Percentiles rank a stretch among this genome's conserved stretches.
These are phyloP conservation scores for Macadamia integrifolia DNA, from an alignment of 164 flowering plant species.

Conservation along the genomic window DNA sequence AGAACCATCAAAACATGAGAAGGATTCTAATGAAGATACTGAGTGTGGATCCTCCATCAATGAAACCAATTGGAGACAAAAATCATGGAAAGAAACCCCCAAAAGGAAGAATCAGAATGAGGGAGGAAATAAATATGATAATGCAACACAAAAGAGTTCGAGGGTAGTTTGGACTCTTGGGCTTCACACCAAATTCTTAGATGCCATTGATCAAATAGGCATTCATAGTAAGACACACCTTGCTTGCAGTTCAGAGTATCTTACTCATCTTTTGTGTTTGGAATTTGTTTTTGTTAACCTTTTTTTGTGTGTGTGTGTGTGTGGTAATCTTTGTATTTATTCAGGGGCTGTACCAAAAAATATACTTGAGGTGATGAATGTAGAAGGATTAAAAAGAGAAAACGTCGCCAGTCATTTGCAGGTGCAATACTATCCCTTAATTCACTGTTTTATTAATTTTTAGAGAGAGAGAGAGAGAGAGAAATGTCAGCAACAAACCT, in stretches of 20 bases:
- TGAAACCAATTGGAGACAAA: neutral
- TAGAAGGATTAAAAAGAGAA: conserved; percentile 19
- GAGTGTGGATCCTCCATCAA: conserved; percentile 8
- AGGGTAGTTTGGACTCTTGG: conserved; percentile 14
- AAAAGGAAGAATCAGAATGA: neutral
- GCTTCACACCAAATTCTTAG: conserved; percentile 13
- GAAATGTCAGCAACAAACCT: no score
- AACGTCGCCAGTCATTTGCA: conserved; percentile 25
- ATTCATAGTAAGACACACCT: conserved; percentile 11
- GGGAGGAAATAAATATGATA: neutral
- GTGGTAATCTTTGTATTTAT: neutral
- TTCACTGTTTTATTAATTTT: no score
- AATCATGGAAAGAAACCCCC: neutral
- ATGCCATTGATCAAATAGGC: conserved; percentile 13
- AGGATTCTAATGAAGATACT: neutral
- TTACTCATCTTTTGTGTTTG: neutral
- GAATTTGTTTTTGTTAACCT: no score
- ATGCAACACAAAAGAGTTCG: conserved; percentile 9
- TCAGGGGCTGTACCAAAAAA: conserved; percentile 22
- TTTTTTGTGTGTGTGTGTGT: neutral
- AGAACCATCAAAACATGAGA: neutral
- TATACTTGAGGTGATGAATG: conserved; percentile 20
- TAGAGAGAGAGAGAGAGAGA: no score
- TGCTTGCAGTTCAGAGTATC: neutral
- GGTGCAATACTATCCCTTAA: conserved; percentile 13